Conservation (phyloP, 768 basidiomycete genomes). For the Xanthoconium stramineum region DNA sequence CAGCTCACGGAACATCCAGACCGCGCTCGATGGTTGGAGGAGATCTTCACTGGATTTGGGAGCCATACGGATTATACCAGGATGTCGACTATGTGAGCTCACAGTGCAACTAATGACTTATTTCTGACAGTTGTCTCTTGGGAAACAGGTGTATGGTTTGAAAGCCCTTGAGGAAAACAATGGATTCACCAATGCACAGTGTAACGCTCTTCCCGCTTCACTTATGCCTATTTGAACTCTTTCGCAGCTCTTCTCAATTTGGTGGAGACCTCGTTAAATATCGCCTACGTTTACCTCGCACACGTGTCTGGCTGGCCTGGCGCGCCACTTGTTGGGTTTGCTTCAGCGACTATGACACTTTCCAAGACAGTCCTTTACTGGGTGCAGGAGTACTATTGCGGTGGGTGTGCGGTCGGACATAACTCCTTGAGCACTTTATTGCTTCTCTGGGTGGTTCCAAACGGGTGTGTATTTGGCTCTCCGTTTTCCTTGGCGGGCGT, state of each 20-base stretch:
- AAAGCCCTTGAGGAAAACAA: slow-evolving; percentile 58
- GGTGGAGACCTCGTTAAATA: slow-evolving; percentile 72
- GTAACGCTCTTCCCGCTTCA: slow-evolving; percentile 39
- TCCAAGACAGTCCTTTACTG: slow-evolving; percentile 85
- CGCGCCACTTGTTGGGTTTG: slow-evolving; percentile 74
- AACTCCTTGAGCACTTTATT: slow-evolving; percentile 53
- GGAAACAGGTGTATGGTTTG: slow-evolving; percentile 65
- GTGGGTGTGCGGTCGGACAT: slow-evolving; percentile 71
- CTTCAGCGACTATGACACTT: slow-evolving; percentile 71
- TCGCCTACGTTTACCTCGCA: slow-evolving; percentile 72
- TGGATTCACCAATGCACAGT: slow-evolving; percentile 86
- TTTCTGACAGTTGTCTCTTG: no score
- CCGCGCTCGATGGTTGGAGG: slow-evolving; percentile 86
- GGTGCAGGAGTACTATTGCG: slow-evolving; percentile 76
- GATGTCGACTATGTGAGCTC: slow-evolving; percentile 46
- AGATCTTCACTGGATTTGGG: slow-evolving; percentile 91
- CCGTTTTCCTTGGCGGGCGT: not conserved
- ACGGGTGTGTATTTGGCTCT: slow-evolving; percentile 52
- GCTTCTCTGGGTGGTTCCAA: slow-evolving; percentile 70
- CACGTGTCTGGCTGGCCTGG: slow-evolving; percentile 58
- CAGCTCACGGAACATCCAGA: slow-evolving; percentile 34
- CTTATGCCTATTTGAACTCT: not conserved
- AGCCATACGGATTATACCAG: slow-evolving; percentile 76
- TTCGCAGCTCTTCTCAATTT: slow-evolving; percentile 69
- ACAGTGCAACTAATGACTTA: no score